Evolutionary conservation across 345 rosid species (phyloP).

Genomic region (Eucalyptus cladocalyx): DNA sequence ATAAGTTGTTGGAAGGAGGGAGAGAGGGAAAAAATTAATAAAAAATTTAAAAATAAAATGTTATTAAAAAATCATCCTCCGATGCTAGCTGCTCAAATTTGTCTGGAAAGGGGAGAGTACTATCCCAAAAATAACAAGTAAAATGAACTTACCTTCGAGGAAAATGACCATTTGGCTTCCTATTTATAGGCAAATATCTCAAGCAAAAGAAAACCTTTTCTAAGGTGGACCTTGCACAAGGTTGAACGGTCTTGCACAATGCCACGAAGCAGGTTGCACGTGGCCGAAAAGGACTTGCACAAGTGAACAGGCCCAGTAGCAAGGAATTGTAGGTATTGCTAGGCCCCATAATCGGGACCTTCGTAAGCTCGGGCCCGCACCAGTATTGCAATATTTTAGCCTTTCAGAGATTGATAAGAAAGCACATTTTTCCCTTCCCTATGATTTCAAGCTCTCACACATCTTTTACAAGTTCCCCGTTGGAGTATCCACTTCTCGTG

Average conservation of each 20-base stretch:
- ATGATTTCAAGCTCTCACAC: neutral
- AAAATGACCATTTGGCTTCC: too few species aligned
- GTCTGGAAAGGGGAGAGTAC: too few species aligned
- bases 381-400: neutral
- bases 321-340: neutral
- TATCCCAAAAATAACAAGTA: too few species aligned
- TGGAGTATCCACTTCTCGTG: neutral
- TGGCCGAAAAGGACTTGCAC: neutral
- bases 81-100: too few species aligned
- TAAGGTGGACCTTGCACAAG: neutral
- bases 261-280: neutral
- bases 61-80: too few species aligned
- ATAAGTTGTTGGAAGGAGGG: rapidly evolving
- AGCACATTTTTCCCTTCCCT: neutral
- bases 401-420: neutral
- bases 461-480: neutral
- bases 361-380: neutral
- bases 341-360: neutral
- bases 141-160: too few species aligned
- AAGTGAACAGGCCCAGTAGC: neutral
- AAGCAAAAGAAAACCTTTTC: neutral
- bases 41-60: too few species aligned
- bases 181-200: neutral
- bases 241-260: neutral
- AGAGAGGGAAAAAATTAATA: rapidly evolving